Percentiles rank a stretch among this genome's conserved stretches.
Conservation (phyloP, 306 rosid species). For the Biancaea sappan region DNA sequence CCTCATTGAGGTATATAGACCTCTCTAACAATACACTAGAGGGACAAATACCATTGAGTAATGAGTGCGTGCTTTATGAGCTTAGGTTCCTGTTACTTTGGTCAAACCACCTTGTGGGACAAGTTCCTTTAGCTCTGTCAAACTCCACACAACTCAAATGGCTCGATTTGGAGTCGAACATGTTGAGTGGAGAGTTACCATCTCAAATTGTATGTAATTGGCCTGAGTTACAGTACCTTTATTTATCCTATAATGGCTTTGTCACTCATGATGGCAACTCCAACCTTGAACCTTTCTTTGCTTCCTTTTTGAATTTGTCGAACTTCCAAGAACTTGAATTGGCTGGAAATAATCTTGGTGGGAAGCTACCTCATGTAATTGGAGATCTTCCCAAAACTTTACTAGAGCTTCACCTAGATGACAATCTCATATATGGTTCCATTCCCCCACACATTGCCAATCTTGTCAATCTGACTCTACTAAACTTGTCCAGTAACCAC, state of each 20-base stretch:
- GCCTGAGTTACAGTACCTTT: slow-evolving; percentile 68
- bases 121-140: slow-evolving; percentile 68
- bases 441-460: slow-evolving; percentile 76
- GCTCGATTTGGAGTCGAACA: slow-evolving; percentile 81
- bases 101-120: slow-evolving; percentile 75
- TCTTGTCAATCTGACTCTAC: slow-evolving; percentile 72
- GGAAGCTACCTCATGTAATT: slow-evolving; percentile 68
- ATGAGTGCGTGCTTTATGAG: slow-evolving; percentile 54
- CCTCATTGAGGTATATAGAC: slow-evolving; percentile 64
- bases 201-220: slow-evolving; percentile 51
- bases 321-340: slow-evolving; percentile 72
- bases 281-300: slow-evolving; percentile 79
- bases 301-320: slow-evolving; percentile 66
- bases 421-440: slow-evolving; percentile 67
- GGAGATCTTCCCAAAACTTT: slow-evolving; percentile 71
- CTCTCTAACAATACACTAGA: slow-evolving; percentile 77
- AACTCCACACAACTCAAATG: slow-evolving; percentile 76
- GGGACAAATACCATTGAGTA: slow-evolving; percentile 62
- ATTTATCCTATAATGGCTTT: slow-evolving; percentile 71
- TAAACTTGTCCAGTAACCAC: slow-evolving; percentile 77
- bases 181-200: slow-evolving; percentile 72
- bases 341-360: slow-evolving; percentile 78
- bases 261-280: slow-evolving; percentile 74
- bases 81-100: slow-evolving; percentile 74
- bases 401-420: slow-evolving; percentile 63